Percentiles rank a stretch among this genome's conserved stretches.
Evolutionary conservation across 2,329 filamentous ascomycete species (phyloP).

Genomic region (Podosphaera aphanis): DNA sequence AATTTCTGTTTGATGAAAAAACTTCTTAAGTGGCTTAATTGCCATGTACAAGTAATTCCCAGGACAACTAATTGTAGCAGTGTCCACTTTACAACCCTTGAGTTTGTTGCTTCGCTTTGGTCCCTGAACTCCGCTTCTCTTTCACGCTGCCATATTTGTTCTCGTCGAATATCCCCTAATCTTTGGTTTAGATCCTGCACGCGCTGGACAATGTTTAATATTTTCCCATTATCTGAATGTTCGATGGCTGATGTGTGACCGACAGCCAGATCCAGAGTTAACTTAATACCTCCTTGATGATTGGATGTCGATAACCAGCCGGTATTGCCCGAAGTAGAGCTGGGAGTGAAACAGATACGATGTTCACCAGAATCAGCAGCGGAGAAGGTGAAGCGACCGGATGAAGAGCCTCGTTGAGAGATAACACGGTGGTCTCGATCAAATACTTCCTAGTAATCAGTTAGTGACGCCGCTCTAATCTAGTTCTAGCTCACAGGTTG

Average conservation of each 20-base stretch:
- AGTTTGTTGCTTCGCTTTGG: constrained; percentile 83
- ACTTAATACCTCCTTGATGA: constrained; percentile 53
- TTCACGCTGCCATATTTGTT: constrained; percentile 96
- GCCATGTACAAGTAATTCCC: constrained; percentile 80
- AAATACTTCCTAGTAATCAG: constrained; percentile 49
- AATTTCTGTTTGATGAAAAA: constrained; percentile 99
- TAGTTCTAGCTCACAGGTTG: background rate
- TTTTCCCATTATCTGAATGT: constrained; percentile 78
- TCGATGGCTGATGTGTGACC: constrained; percentile 88
- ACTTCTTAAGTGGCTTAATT: constrained; percentile 76
- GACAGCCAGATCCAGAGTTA: constrained; percentile 77
- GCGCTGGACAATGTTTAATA: constrained; percentile 69
- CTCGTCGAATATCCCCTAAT: constrained; percentile 67
- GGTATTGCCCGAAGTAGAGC: constrained; percentile 41
- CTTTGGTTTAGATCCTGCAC: constrained; percentile 75
- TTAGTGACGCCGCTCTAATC: background rate
- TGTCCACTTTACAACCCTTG: constrained; percentile 81
- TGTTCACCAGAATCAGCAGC: constrained; percentile 89
- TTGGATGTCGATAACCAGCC: constrained; percentile 47
- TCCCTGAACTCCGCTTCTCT: constrained; percentile 95
- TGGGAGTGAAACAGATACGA: constrained; percentile 79
- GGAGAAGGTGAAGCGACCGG: constrained; percentile 84
- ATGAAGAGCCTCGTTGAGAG: constrained; percentile 50
- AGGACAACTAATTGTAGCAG: constrained; percentile 71
- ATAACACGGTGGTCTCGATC: constrained; percentile 96